Base-by-base conservation (phyloP, 1,284 basidiomycete species). In the Phylloporus sp. region DNA sequence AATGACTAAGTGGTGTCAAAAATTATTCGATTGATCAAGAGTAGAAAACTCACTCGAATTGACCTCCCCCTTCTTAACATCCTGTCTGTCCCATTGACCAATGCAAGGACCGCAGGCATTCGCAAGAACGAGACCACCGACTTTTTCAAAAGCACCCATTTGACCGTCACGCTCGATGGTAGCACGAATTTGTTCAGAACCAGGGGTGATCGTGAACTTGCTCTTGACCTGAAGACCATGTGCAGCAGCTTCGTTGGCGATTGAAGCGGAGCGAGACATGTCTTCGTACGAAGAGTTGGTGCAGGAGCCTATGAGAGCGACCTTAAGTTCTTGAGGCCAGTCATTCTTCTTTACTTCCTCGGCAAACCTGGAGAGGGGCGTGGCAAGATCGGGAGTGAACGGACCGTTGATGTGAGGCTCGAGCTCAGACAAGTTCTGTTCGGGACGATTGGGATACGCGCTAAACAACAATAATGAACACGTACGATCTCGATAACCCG, bases 251-350 rank as follows among this genome's bases (percentile, higher is more conserved):
- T 99, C 91, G 71, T 87, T 86, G 71, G 94, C 96, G 75, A 99
- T 98, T 60, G 93, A 92, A 55, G 96, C 96, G 51, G 96, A 93
- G 76, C 98, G 95, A 56, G 94, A 94, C 97, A 99, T 98, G 83
- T 99, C 98, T 84, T 99, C 98, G 79, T 99, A 99, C 34, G 98
- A 99, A 57, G 97, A 99, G 89, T 99, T 99, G 79, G 98, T 99
- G 92, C 97, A 99, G 58, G 98, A 99, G 64, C 98, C 97, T 77
- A 99, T 99, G 64, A 99, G 89, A 66, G 89, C 94, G 73, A 98
- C 98, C 84, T 95, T 96, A 83, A 99, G 91, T 79, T 99, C 97
- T 67, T 89, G 83, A 55, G 97, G 97, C 97, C 98, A 99, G 79
- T 87, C 86, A 85, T 98, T 98, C 85, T 95, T 91, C 88, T 95